Percentiles rank a stretch among this genome's conserved stretches.
Conservation (phyloP, 352 stramenopile genomes). For the Globisporangium cylindrosporum region DNA sequence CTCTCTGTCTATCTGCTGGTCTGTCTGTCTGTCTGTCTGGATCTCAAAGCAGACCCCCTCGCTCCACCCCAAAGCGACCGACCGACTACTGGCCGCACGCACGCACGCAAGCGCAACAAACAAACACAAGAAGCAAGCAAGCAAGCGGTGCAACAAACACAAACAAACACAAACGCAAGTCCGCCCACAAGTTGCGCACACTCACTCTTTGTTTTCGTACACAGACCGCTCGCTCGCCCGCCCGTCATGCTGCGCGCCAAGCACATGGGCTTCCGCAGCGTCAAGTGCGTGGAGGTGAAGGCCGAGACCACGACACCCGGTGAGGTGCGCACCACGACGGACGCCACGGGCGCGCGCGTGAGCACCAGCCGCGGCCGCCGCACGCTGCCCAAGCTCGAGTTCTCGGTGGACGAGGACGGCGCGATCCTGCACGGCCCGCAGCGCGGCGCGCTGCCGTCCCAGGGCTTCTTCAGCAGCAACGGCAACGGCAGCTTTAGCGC, state of each 20-base stretch:
- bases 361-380: constrained; percentile 58
- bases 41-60: constrained; percentile 8
- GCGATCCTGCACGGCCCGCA: constrained; percentile 75
- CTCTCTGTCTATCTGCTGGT: background rate
- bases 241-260: constrained; percentile 61
- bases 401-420: constrained; percentile 80
- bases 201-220: background rate
- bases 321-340: constrained; percentile 68
- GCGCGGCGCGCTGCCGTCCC: constrained; percentile 32
- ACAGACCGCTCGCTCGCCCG: background rate
- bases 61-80: constrained; percentile 3
- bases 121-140: background rate
- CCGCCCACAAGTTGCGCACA: background rate
- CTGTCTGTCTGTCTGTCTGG: constrained; percentile 8
- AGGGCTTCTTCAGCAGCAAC: constrained; percentile 13
- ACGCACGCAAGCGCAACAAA: constrained; percentile 7
- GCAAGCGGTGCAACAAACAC: background rate
- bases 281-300: constrained; percentile 82
- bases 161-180: background rate
- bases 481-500: background rate
- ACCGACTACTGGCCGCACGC: background rate
- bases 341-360: constrained; percentile 58
- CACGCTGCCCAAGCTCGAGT: constrained; percentile 81
- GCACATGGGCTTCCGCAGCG: constrained; percentile 81
- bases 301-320: constrained; percentile 81